Evolutionary conservation across 225 moss, liverwort and hornwort species (phyloP).

Genomic region (Marchantia polymorpha): DNA sequence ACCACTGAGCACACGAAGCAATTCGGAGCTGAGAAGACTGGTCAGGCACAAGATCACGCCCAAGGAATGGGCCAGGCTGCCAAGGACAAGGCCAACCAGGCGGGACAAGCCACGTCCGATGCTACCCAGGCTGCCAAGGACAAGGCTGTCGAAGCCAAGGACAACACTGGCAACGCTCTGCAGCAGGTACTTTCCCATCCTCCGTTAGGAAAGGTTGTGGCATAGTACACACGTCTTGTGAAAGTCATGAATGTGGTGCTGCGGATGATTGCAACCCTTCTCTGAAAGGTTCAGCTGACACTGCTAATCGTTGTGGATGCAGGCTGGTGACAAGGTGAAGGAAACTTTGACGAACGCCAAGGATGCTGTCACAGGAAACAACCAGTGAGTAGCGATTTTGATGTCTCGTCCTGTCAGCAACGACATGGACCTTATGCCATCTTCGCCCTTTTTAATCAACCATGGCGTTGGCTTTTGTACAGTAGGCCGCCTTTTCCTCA

Average conservation of each 20-base stretch:
- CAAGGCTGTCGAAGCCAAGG: constrained; percentile 33
- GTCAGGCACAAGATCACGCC: constrained; percentile 28
- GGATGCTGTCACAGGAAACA: constrained; percentile 26
- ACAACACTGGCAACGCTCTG: constrained; percentile 18
- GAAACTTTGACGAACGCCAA: constrained; percentile 23
- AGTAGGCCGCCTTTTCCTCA: too few species aligned
- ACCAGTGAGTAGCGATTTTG: too few species aligned
- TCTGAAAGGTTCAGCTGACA: background rate
- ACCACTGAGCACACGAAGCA: constrained; percentile 45
- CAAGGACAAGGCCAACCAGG: constrained; percentile 22
- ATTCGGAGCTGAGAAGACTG: constrained; percentile 24
- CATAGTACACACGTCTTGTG: background rate
- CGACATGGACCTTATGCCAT: too few species aligned
- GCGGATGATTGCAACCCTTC: background rate
- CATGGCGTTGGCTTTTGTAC: too few species aligned
- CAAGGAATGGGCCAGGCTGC: constrained; percentile 33
- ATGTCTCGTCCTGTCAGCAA: too few species aligned
- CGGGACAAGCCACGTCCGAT: constrained; percentile 20
- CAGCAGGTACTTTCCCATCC: constrained; percentile 34
- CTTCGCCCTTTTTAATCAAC: too few species aligned
- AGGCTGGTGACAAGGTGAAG: constrained; percentile 44
- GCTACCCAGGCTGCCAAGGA: constrained; percentile 38
- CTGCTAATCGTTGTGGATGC: background rate
- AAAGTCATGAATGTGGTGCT: background rate
- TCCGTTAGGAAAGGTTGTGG: too few species aligned